Percentiles rank a stretch among this genome's conserved stretches.
Conservation (phyloP, 345 rosid species). For the Mangifera indica region DNA sequence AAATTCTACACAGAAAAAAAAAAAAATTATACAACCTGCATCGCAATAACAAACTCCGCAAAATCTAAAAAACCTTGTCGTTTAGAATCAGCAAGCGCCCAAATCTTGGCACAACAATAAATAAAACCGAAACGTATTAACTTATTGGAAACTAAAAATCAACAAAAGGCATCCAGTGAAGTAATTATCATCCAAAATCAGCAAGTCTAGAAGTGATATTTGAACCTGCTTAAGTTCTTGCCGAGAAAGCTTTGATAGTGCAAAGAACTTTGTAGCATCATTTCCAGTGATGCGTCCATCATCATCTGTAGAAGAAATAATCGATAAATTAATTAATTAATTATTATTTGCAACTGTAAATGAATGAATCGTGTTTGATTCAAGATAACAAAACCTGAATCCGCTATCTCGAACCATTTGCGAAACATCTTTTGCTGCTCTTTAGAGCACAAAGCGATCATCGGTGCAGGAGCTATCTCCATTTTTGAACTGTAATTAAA, state of each 20-base stretch:
- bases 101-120: constrained; percentile 41
- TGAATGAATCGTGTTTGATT: too few species aligned
- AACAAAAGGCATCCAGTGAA: background rate
- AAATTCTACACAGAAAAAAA: background rate
- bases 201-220: background rate
- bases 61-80: constrained; percentile 82
- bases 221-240: constrained; percentile 85
- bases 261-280: constrained; percentile 78
- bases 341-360: background rate
- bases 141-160: too few species aligned
- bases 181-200: background rate
- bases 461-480: constrained; percentile 45
- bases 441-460: constrained; percentile 47
- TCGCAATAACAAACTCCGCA: constrained; percentile 64
- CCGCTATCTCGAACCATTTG: constrained; percentile 80
- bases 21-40: constrained; percentile 57
- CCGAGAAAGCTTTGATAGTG: constrained; percentile 81
- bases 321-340: too few species aligned
- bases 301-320: constrained; percentile 42
- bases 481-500: constrained; percentile 22
- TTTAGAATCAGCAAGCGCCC: constrained; percentile 87
- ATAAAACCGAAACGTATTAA: too few species aligned
- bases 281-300: constrained; percentile 82
- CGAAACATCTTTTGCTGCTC: constrained; percentile 70
- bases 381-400: constrained; percentile 54